Conservation (phyloP, 305 asterid genomes). For the Andrographis paniculata region DNA sequence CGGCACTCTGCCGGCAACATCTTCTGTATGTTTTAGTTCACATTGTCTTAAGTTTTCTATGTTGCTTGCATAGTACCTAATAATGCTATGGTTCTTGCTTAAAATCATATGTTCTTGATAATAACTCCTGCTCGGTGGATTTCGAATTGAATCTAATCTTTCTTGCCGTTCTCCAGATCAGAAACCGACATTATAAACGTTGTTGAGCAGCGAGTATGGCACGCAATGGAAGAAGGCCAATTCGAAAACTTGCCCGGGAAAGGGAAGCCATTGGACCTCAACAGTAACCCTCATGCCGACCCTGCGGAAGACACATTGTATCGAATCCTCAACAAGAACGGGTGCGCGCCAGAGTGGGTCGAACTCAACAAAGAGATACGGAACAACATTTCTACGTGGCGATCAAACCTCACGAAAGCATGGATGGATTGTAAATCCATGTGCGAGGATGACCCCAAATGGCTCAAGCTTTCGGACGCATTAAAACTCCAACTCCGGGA, state of each 20-base stretch:
- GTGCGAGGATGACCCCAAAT: conserved; percentile 33
- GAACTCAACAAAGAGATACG: conserved; percentile 83
- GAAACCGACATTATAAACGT: conserved; percentile 82
- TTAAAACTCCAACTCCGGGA: conserved; percentile 57
- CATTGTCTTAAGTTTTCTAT: too few relatives aligned
- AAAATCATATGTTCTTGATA: too few relatives aligned
- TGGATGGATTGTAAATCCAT: conserved; percentile 28
- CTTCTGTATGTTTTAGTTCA: too few relatives aligned
- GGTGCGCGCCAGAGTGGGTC: conserved; percentile 91
- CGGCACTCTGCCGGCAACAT: too few relatives aligned
- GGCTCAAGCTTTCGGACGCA: conserved; percentile 52
- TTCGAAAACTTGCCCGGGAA: conserved; percentile 82
- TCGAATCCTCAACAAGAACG: conserved; percentile 66
- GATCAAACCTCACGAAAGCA: conserved; percentile 52
- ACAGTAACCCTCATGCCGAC: conserved; percentile 67
- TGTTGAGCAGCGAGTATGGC: conserved; percentile 77
- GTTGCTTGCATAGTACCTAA: too few relatives aligned
- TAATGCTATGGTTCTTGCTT: too few relatives aligned
- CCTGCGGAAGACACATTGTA: conserved; percentile 86
- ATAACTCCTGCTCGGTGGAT: too few relatives aligned
- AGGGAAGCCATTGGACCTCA: conserved; percentile 78
- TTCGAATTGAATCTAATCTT: conserved; percentile 7
- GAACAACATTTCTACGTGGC: conserved; percentile 44
- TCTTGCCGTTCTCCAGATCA: conserved; percentile 38
- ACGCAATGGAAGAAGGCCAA: conserved; percentile 90